Base-by-base conservation (phyloP, 306 rosid genomes). In the Cicer chorassanicum region DNA sequence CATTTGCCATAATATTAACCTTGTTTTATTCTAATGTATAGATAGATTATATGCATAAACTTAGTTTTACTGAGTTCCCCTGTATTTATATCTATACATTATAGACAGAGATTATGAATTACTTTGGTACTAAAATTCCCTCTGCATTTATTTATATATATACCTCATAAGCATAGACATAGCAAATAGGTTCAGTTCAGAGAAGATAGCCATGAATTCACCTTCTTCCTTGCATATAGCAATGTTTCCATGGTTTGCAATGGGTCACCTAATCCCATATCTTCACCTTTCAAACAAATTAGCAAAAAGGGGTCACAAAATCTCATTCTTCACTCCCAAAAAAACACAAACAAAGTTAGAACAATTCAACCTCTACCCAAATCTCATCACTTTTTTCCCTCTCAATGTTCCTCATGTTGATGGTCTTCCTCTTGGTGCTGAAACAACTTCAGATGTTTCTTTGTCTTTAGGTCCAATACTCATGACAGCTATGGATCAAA, bases 281-380 rank as follows among this genome's bases (percentile, higher is more conserved):
- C 73, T 82, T 38, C 80, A 65, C 9, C 72, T 82, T 63, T 73
- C 86, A 1, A 82, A 78, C 63, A 82, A 78, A 36, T 41, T 82
- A 18, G 86, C 86, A 9, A 78, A 51, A 7, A 60, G 86, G 39
- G 86, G 82, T 0, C 86, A 82, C 65, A 73, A 1, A 78, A 78
- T 66, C 19, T 44, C 71, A 0, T 65, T 42, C 53, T 65, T 65
- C 39, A 65, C 43, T 0, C 70, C 70, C 15, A 65, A 65, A 19
- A 65, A 65, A 11, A 42, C 70, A 5, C 53, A 42, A 44, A 10
- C 9, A 9, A 65, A 65, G 6, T 16, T 65, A 65, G 6, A 9
- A 9, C 70, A 72, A 3, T 19, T 61, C 11, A 80, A 80, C 21
- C 86, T 44, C 11, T 7, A 13, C 51, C 82, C 80, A 12, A 70